A percentile compares a stretch with the other conserved stretches of the same genome.
Conservation (phyloP, 192 early-diverging fungal species). For the Coemansia guatemalensis region DNA sequence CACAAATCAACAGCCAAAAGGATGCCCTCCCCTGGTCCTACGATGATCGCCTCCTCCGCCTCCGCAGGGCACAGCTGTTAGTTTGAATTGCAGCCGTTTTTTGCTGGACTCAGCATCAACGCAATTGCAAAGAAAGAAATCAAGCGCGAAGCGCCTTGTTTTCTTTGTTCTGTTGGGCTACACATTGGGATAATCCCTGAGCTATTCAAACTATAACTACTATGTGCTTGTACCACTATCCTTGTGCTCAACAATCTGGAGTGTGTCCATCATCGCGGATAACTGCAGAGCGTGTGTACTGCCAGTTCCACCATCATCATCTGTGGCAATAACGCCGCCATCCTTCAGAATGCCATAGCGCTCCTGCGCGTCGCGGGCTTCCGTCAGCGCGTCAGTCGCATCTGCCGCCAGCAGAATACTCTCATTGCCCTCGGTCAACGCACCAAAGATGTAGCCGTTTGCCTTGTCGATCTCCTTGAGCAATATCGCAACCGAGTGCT, state of each 20-base stretch:
- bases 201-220: background rate
- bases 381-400: constrained; percentile 35
- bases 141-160: too few relatives aligned
- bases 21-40: background rate
- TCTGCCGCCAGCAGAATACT: constrained; percentile 62
- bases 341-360: constrained; percentile 24
- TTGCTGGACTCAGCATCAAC: too few relatives aligned
- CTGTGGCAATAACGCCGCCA: background rate
- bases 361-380: constrained; percentile 43
- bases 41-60: background rate
- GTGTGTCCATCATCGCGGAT: constrained; percentile 11
- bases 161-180: background rate
- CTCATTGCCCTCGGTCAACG: constrained; percentile 72
- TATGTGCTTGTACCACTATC: background rate
- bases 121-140: too few relatives aligned
- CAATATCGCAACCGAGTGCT: constrained; percentile 75
- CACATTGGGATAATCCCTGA: too few relatives aligned
- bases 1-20: background rate
- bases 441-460: constrained; percentile 88
- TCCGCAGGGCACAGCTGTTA: background rate
- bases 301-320: background rate
- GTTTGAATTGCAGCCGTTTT: background rate
- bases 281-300: background rate
- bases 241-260: constrained; percentile 12
- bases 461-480: constrained; percentile 85